A percentile compares a stretch with the other conserved stretches of the same genome.
phyloP scores from a whole-genome alignment of 208 protist species.

The Wallacemonas sp. region DNA sequence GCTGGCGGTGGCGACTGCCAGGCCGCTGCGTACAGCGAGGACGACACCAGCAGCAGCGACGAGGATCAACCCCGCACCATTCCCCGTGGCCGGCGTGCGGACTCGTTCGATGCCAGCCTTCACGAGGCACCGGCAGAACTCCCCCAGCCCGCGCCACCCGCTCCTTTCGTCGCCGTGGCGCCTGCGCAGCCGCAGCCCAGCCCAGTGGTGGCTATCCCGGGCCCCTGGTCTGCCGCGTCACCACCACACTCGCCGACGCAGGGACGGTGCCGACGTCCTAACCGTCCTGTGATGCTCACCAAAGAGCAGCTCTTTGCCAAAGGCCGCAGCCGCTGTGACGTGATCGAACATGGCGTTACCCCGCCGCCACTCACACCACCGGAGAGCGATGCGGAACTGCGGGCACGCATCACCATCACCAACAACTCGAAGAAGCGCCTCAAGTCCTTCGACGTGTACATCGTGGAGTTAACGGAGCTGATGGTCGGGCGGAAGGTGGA shows the following conservation, averaged over 20 bases:
- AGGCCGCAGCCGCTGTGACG: background rate
- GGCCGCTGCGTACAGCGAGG: background rate
- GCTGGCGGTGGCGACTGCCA: background rate
- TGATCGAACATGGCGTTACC: background rate
- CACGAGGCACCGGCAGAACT: background rate
- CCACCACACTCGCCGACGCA: background rate
- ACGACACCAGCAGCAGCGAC: background rate
- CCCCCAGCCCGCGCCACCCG: background rate
- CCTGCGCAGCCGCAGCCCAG: too few species aligned
- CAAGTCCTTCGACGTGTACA: background rate
- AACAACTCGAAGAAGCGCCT: constrained; percentile 3
- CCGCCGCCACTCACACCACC: background rate
- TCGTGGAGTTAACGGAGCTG: constrained; percentile 3
- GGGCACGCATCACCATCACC: background rate
- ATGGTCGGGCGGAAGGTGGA: background rate
- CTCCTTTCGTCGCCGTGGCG: background rate
- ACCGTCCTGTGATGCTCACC: background rate
- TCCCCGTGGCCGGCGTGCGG: background rate
- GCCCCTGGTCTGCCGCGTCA: background rate
- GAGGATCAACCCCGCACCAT: background rate
- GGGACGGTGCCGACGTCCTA: background rate
- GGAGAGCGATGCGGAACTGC: background rate
- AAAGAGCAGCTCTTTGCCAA: background rate
- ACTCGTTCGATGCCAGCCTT: background rate
- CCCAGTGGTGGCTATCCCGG: background rate